Evolutionary conservation across 2,329 filamentous ascomycete species (phyloP), one percentile per base, ranked within the genome.

Genomic region (Cytospora chrysosperma): DNA sequence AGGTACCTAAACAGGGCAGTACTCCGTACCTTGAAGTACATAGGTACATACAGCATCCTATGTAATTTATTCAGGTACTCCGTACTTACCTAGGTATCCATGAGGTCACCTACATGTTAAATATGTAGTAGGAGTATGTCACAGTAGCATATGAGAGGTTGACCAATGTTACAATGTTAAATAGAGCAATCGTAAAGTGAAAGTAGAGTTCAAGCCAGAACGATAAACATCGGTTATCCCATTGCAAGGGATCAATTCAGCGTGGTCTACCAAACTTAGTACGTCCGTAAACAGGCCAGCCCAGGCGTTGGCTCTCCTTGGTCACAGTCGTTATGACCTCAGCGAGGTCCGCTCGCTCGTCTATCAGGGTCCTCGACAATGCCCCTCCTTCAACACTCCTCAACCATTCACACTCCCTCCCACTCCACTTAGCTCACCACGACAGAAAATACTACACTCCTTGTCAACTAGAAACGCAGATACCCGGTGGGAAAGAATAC

Each of bases 321-420:
- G 43, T 47, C 43, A n/a, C 43, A 47, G 40, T 49, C n/a, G 40
- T 47, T n/a, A 57, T 57, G 55, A 57, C 40, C 55, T 57, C 55
- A 30, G 30, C 21, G 24, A n/a, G 43, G 26, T 43, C 55, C 40
- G 40, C 21, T 50, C 21, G 32, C 32, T 34, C 10, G 40, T 30
- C 19, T 49, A 27, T 47, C 55, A 32, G 40, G 30, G 55, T 47
- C 40, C 55, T 32, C 37, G n/a, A 40, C 17, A 12, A 21, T n/a
- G 21, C 55, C 26, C 37, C 55, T 49, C 40, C 24, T 56, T 19
- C 19, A 47, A 47, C 8, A 24, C 43, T 47, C 32, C 1, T 34
- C 19, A 19, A 47, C 21, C n/a, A 47, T 3, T 40, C 32, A 24
- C 21, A 57, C 40, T 40, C 24, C 40, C 12, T 30, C 55, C 19